Percentiles rank a stretch among this genome's conserved stretches.
Evolutionary conservation across 306 rosid genomes (phyloP).

Genomic region (Trifolium subterraneum): DNA sequence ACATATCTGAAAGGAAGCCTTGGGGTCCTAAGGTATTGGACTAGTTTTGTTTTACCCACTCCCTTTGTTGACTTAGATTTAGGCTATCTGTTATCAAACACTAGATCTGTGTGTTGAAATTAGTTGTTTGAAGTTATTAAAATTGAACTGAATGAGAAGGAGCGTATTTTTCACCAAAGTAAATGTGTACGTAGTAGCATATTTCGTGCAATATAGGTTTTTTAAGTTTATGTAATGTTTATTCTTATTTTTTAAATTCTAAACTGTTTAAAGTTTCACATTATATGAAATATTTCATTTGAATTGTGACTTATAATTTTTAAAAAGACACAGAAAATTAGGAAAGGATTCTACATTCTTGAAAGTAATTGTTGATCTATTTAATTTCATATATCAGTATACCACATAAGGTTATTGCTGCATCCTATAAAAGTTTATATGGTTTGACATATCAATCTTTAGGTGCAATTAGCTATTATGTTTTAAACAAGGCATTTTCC

Average conservation of each 20-base stretch:
- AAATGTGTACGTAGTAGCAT: conserved; percentile 10
- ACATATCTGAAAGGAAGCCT: conserved; percentile 76
- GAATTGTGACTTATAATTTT: conserved; percentile 21
- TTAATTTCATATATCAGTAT: conserved; percentile 5
- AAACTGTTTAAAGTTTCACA: conserved; percentile 4
- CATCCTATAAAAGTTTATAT: conserved; percentile 13
- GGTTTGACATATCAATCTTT: conserved; percentile 20
- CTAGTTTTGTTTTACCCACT: conserved; percentile 27
- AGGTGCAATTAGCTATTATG: conserved; percentile 28
- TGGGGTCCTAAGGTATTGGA: conserved; percentile 89
- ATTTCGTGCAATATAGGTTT: background rate
- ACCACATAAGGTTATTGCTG: background rate
- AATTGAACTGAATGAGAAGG: conserved; percentile 29
- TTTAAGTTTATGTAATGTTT: conserved; percentile 25
- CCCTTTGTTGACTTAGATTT: conserved; percentile 34
- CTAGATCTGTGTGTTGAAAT: conserved; percentile 22
- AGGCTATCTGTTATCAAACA: conserved; percentile 26
- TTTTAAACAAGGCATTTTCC: conserved; percentile 7
- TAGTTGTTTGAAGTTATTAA: conserved; percentile 32
- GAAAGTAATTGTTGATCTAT: conserved; percentile 17
- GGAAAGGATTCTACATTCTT: background rate
- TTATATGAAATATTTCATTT: conserved; percentile 17
- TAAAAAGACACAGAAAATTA: background rate
- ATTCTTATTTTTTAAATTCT: background rate
- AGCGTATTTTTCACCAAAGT: conserved; percentile 31